phyloP scores from a whole-genome alignment of 352 stramenopile species.

The Phytophthora pini region DNA sequence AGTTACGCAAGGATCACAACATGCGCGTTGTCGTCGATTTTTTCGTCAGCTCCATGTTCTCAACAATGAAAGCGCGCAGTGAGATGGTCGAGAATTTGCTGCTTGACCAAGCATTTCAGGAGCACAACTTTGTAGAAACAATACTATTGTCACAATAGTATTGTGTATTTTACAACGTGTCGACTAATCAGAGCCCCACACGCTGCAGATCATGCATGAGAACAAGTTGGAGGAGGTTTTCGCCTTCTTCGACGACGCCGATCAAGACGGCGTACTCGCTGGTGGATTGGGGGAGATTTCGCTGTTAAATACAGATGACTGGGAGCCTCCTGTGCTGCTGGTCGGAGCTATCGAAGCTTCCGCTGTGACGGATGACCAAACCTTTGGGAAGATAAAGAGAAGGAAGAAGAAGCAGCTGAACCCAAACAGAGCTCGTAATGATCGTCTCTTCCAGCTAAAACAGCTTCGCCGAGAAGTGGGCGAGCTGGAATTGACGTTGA shows the following conservation, averaged over 20 bases:
- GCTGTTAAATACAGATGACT: not conserved
- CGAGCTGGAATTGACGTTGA: slow-evolving; percentile 21
- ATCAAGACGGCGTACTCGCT: not conserved
- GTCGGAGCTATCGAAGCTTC: not conserved
- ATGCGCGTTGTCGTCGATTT: slow-evolving; percentile 45
- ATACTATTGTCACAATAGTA: not conserved
- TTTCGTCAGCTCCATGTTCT: slow-evolving; percentile 34
- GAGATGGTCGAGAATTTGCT: slow-evolving; percentile 54
- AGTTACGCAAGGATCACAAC: slow-evolving; percentile 24
- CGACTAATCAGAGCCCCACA: not conserved
- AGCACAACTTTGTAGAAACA: not conserved
- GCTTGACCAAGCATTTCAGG: slow-evolving; percentile 22
- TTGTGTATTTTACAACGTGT: too few relatives aligned
- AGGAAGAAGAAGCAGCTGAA: slow-evolving; percentile 10
- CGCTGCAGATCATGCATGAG: not conserved
- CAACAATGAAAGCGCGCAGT: slow-evolving; percentile 36
- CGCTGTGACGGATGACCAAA: not conserved
- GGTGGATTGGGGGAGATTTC: not conserved
- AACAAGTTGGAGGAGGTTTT: not conserved
- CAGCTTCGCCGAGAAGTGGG: slow-evolving; percentile 17
- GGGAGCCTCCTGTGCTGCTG: not conserved
- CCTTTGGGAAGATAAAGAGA: slow-evolving; percentile 1
- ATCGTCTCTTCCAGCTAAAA: slow-evolving; percentile 21
- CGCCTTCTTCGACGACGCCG: not conserved
- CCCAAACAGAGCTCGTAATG: slow-evolving; percentile 30